phyloP scores from a whole-genome alignment of 2,329 filamentous ascomycete genomes.

The Helminthosporium solani region DNA sequence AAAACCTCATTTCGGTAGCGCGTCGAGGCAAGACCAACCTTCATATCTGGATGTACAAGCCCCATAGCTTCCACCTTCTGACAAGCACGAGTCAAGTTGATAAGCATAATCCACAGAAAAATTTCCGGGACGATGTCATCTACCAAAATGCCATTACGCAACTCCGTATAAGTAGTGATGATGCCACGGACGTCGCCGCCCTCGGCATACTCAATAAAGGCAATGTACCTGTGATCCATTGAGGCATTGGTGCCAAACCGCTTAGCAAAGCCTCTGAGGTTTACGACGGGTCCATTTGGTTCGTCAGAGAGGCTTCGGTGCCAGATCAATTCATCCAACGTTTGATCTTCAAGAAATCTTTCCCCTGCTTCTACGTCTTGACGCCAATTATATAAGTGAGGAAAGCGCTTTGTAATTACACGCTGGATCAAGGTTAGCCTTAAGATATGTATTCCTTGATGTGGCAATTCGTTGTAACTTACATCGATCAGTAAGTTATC shows the following conservation, averaged over 20 bases:
- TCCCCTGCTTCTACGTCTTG: not conserved
- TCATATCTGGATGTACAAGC: not conserved
- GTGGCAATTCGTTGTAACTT: not conserved
- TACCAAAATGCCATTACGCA: not conserved
- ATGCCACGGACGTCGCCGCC: not conserved
- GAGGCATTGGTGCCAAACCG: not conserved
- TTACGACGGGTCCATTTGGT: not conserved
- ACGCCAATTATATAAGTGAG: not conserved
- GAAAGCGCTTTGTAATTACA: not conserved
- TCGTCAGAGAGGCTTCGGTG: not conserved
- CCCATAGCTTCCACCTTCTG: not conserved
- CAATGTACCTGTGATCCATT: not conserved
- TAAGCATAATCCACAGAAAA: not conserved
- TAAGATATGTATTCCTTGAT: not conserved
- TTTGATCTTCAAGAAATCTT: not conserved
- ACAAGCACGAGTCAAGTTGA: not conserved
- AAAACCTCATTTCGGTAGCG: not conserved
- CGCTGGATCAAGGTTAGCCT: not conserved
- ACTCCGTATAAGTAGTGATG: not conserved
- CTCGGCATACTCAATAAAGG: not conserved
- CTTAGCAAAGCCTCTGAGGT: no score
- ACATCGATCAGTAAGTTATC: not conserved
- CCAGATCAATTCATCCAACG: no score
- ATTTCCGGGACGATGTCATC: not conserved
- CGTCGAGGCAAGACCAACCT: not conserved